Conservation (phyloP, 1,284 basidiomycete genomes). For the Naganishia albida region DNA sequence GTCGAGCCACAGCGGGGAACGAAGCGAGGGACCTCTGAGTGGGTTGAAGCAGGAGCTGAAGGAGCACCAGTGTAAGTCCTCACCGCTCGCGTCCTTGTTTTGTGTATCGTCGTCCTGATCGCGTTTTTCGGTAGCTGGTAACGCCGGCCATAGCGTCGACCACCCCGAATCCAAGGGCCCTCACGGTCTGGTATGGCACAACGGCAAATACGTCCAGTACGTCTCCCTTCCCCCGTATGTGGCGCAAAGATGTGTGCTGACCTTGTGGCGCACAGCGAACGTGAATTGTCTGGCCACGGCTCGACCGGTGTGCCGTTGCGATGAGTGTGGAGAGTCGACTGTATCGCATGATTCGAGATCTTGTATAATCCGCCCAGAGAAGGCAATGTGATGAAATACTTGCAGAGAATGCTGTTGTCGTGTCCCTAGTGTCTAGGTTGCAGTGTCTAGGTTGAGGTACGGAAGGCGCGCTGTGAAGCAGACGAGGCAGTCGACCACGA, state of each 20-base stretch:
- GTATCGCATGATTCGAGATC: neutral
- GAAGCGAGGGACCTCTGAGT: neutral
- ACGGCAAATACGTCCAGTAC: conserved; percentile 34
- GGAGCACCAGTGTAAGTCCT: conserved; percentile 33
- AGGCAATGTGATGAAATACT: neutral
- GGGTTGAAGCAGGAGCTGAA: conserved; percentile 33
- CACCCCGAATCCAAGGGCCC: conserved; percentile 34
- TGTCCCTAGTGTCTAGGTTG: neutral
- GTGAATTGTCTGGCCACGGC: conserved; percentile 33
- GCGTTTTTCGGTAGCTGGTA: conserved; percentile 1
- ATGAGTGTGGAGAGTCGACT: neutral
- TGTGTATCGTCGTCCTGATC: neutral
- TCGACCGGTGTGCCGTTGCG: conserved; percentile 35
- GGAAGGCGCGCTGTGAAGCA: too few species aligned
- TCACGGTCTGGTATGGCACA: conserved; percentile 36
- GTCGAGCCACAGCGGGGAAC: neutral
- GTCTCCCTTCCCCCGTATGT: neutral
- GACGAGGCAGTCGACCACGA: too few species aligned
- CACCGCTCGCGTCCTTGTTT: neutral
- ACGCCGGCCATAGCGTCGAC: conserved; percentile 12
- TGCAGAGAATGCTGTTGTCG: neutral
- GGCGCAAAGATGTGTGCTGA: too few species aligned
- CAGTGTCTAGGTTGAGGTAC: too few species aligned
- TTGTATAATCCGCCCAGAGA: neutral
- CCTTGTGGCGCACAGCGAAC: conserved; percentile 5